These are phyloP conservation scores for Patellifolia procumbens DNA, from an alignment of 179 eudicot genomes.

Conservation along the genomic window DNA sequence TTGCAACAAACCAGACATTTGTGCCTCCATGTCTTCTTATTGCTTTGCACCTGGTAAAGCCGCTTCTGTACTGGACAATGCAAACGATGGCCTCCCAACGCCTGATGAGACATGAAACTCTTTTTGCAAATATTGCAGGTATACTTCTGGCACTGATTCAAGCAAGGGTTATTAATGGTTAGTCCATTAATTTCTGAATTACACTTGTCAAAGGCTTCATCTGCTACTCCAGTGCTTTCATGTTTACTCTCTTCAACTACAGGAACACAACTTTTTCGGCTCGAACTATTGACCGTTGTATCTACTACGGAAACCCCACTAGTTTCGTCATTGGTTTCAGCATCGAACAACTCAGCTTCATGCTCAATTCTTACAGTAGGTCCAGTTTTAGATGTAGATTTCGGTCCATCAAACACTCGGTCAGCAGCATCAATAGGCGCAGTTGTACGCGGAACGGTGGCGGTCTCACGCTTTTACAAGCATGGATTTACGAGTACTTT, in stretches of 20 bases:
- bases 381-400: neutral
- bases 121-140: conserved; percentile 25
- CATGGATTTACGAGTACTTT: too few species aligned
- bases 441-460: too few species aligned
- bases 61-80: conserved; percentile 22
- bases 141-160: conserved; percentile 1
- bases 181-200: neutral
- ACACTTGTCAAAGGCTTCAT: neutral
- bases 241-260: neutral
- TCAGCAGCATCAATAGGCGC: too few species aligned
- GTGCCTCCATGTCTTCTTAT: conserved; percentile 22
- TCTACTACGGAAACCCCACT: neutral
- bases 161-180: neutral
- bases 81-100: conserved; percentile 31
- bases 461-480: too few species aligned
- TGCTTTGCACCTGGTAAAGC: neutral
- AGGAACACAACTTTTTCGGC: neutral
- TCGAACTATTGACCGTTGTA: neutral
- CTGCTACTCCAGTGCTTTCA: neutral
- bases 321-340: conserved; percentile 1
- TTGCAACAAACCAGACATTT: conserved; percentile 30
- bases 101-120: conserved; percentile 26
- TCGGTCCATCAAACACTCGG: neutral
- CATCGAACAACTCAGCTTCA: neutral
- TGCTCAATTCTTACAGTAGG: neutral